phyloP scores from a whole-genome alignment of 768 basidiomycete genomes.

The Atractiella rhizophila region DNA sequence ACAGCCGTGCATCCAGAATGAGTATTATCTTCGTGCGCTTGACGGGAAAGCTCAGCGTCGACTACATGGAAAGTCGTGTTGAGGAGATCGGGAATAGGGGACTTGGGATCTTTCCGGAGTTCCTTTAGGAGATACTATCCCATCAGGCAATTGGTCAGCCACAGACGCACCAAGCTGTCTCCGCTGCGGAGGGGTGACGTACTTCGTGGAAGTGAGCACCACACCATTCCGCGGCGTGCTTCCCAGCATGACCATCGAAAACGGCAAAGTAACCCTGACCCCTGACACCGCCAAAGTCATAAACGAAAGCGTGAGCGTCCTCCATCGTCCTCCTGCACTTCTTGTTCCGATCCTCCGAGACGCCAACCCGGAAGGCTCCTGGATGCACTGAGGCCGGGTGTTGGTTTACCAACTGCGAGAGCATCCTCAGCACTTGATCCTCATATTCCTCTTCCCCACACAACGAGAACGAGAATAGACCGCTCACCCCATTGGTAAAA shows the following conservation, averaged over 20 bases:
- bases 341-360: constrained; percentile 50
- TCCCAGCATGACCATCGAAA: constrained; percentile 95
- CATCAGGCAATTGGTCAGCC: too few relatives aligned
- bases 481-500: not conserved
- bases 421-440: not conserved
- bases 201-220: constrained; percentile 83
- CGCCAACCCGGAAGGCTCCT: constrained; percentile 39
- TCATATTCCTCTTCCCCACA: too few relatives aligned
- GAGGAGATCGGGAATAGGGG: constrained; percentile 57
- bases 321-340: constrained; percentile 85
- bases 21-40: constrained; percentile 68
- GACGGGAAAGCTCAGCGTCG: constrained; percentile 51
- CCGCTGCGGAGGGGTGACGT: too few relatives aligned
- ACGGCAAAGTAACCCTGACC: constrained; percentile 97
- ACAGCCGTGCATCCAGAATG: constrained; percentile 83
- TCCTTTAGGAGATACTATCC: constrained; percentile 39
- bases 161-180: too few relatives aligned
- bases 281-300: constrained; percentile 58
- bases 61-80: constrained; percentile 88
- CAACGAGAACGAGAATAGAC: not conserved
- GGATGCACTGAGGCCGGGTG: not conserved
- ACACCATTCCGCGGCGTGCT: constrained; percentile 97
- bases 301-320: constrained; percentile 72
- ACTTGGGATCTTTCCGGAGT: constrained; percentile 31
- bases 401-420: not conserved